phyloP scores from a whole-genome alignment of 257 asterid genomes.

The Nyctanthes arbortristis region DNA sequence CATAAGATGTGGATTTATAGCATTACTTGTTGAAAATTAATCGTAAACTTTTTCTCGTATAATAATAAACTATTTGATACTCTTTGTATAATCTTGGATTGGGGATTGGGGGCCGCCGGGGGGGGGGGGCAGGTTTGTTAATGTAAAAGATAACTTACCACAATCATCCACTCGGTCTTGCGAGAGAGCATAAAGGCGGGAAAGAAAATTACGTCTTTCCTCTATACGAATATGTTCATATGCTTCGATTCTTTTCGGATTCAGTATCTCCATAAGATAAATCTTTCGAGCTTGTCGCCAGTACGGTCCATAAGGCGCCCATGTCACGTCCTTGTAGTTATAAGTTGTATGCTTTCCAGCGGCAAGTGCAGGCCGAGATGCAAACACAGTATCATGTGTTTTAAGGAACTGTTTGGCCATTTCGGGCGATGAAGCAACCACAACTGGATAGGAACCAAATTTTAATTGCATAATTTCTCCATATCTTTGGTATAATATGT shows the following conservation, averaged over 20 bases:
- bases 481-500: conserved; percentile 35
- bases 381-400: conserved; percentile 36
- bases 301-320: conserved; percentile 41
- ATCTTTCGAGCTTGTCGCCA: conserved; percentile 41
- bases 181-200: conserved; percentile 20
- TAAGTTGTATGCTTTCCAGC: conserved; percentile 33
- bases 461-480: conserved; percentile 47
- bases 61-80: no score
- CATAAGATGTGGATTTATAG: no score
- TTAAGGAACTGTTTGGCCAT: conserved; percentile 45
- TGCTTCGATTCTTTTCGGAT: conserved; percentile 22
- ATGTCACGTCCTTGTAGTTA: conserved; percentile 30
- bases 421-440: conserved; percentile 45
- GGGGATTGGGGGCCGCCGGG: no score
- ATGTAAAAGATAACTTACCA: neutral
- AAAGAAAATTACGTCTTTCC: conserved; percentile 26
- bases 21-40: no score
- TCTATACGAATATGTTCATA: conserved; percentile 29
- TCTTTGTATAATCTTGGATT: no score
- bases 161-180: neutral
- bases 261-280: conserved; percentile 26
- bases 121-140: no score
- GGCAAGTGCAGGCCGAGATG: conserved; percentile 39
- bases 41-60: no score
- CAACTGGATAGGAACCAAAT: conserved; percentile 34